Evolutionary conservation across 495 filamentous ascomycete genomes (phyloP), one percentile per base, ranked within the genome.

Genomic region (Daldinia grandis): DNA sequence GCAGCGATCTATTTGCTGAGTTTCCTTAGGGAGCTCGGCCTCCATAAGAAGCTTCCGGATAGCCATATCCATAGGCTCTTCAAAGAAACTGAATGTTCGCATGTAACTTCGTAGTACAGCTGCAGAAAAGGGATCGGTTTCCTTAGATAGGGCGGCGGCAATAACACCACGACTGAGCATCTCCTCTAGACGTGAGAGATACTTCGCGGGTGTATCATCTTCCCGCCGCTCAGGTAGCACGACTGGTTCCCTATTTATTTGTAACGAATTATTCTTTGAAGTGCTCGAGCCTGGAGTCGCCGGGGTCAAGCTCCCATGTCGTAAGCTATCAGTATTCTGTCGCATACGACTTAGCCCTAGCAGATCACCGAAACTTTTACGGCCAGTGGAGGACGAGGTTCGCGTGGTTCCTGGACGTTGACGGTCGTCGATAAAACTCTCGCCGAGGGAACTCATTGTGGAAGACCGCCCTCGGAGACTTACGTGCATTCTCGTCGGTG

Each of bases 21-120:
- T 97, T 80, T 99, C 95, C 69, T 95, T 96, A 5, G 95, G 95
- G 37, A 99, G 79, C 78, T 98, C 95, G 15, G 95, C 94, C 70
- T 97, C 93, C 94, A 98, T 97, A 56, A 99, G 82, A 14, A 98
- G 86, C 76, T 98, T 98, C 24, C 95, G 81, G 66, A 98, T 91
- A 9, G 95, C 90, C 95, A 99, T 98, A 76, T 99, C 95, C 78
- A 99, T 92, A 0, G 95, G 95, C 74, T 98, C 95, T 33, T 92
- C 93, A 65, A 97, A 97, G 81, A 97, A 98, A 51, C 88, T 87
- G 78, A 99, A 98, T 7, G 90, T 89, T 57, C 94, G 87, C 93
- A 98, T 98, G 76, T 97, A 98, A 74, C 94, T 97, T 57, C 95
- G 87, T 31, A 99, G 78, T 2, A 94, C 93, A 5, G 90, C 87